phyloP scores from a whole-genome alignment of 1,284 basidiomycete species.

The Marasmius tenuissimus region DNA sequence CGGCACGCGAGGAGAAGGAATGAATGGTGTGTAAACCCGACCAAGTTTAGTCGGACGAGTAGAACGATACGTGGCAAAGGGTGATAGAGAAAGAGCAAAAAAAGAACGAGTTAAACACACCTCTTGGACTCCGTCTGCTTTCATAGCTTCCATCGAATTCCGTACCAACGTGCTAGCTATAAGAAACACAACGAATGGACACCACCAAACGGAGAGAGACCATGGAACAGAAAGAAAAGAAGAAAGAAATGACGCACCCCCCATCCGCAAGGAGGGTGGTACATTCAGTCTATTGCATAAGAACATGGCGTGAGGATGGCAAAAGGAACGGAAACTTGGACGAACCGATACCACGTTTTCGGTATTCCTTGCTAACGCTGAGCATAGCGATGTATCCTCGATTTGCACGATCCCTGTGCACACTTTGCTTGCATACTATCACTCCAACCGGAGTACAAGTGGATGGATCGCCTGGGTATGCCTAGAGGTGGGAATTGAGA shows the following conservation, averaged over 20 bases:
- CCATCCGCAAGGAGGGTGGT: conserved; percentile 26
- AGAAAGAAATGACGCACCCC: conserved; percentile 38
- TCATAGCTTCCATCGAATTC: conserved; percentile 82
- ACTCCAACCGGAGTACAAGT: conserved; percentile 77
- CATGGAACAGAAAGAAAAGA: conserved; percentile 18
- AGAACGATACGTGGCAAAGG: not conserved
- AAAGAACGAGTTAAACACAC: conserved; percentile 38
- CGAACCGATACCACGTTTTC: conserved; percentile 90
- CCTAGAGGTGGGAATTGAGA: conserved; percentile 33
- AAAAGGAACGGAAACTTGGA: conserved; percentile 31
- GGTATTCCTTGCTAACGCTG: conserved; percentile 77
- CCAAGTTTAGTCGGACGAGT: no score
- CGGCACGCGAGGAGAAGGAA: no score
- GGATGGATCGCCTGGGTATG: conserved; percentile 54
- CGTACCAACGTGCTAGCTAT: conserved; percentile 79
- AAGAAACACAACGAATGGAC: conserved; percentile 14
- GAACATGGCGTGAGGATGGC: conserved; percentile 34
- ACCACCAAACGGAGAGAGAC: no score
- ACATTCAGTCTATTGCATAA: conserved; percentile 41
- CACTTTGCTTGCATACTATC: conserved; percentile 94
- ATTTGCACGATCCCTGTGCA: conserved; percentile 75
- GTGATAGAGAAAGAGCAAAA: not conserved
- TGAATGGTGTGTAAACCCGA: no score
- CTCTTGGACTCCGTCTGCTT: conserved; percentile 78
- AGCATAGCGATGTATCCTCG: conserved; percentile 99